These are phyloP conservation scores for Carnegiea gigantea DNA, from an alignment of 179 eudicot genomes.

Conservation along the genomic window DNA sequence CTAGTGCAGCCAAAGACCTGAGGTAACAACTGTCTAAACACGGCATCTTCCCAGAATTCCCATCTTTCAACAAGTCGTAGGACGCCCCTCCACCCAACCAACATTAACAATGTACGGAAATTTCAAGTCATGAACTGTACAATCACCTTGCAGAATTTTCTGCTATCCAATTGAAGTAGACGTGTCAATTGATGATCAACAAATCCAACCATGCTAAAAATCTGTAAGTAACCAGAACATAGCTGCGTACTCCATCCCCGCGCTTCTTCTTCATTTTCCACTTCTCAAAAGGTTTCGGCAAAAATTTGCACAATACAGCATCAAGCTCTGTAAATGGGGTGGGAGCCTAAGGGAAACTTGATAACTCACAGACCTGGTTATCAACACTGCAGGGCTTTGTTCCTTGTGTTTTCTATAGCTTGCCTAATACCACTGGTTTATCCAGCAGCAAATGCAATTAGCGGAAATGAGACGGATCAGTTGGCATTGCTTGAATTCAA, in stretches of 20 bases:
- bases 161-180: too few relatives aligned
- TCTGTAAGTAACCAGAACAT: too few relatives aligned
- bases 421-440: not conserved
- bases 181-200: too few relatives aligned
- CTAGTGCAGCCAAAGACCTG: too few relatives aligned
- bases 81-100: too few relatives aligned
- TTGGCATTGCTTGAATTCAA: constrained; percentile 5
- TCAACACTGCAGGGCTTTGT: not conserved
- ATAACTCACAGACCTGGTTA: not conserved
- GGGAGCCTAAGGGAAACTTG: not conserved
- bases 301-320: not conserved
- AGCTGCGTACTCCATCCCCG: not conserved
- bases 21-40: too few relatives aligned
- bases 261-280: not conserved
- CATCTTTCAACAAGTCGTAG: too few relatives aligned
- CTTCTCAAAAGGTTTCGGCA: not conserved
- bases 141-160: too few relatives aligned
- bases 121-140: too few relatives aligned
- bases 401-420: not conserved
- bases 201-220: too few relatives aligned
- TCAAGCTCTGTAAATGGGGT: not conserved
- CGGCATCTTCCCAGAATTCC: too few relatives aligned
- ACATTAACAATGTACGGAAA: too few relatives aligned
- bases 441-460: not conserved
- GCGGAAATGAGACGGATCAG: not conserved